Evolutionary conservation across 2,329 filamentous ascomycete species (phyloP), one percentile per base, ranked within the genome.

Genomic region (Ophioceras dolichostomum): DNA sequence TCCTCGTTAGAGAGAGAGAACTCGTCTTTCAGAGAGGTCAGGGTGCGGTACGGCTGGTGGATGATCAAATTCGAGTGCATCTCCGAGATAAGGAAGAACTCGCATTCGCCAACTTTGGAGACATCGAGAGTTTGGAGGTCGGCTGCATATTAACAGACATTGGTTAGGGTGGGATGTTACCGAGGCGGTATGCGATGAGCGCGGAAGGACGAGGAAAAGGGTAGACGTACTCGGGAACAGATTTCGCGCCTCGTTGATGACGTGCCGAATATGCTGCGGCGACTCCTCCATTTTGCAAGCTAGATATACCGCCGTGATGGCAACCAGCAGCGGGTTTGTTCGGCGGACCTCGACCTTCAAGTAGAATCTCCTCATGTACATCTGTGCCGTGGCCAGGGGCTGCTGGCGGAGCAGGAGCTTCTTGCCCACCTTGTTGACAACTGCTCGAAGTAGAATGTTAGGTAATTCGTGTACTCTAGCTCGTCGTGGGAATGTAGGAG

Each of bases 221-320:
- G 20, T 30, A 46, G 58, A 34, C n/a, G n/a, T 64, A 75, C 76
- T 73, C 50, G 84, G 79, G 85, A 86, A 94, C 41, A 93, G 70
- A 40, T 81, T 75, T 24, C 86, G 78, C 4, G 88, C 86, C 57
- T 98, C 91, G 33, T 77, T 80, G 10, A 91, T 79, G 41, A 98
- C 80, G 45, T 94, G 73, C 21, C 91, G 76, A 50, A 98, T 96
- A 57, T 98, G 91, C 57, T 96, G 89, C 3, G 91, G 91, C 36
- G 80, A 88, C 58, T 98, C 91, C 58, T 98, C 91, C 76, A 94
- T 94, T 62, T 98, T 98, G 64, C 87, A 94, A 16, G 91, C 88
- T 26, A 98, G 68, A 57, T 98, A 98, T 42, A 96, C 72, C 5
- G 89, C 84, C 2, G 91, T 96, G n/a, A 87, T 81, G 45, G 94